These are phyloP conservation scores for Ganoderma sp. DNA, from an alignment of 1,284 basidiomycete species.

Conservation along the genomic window DNA sequence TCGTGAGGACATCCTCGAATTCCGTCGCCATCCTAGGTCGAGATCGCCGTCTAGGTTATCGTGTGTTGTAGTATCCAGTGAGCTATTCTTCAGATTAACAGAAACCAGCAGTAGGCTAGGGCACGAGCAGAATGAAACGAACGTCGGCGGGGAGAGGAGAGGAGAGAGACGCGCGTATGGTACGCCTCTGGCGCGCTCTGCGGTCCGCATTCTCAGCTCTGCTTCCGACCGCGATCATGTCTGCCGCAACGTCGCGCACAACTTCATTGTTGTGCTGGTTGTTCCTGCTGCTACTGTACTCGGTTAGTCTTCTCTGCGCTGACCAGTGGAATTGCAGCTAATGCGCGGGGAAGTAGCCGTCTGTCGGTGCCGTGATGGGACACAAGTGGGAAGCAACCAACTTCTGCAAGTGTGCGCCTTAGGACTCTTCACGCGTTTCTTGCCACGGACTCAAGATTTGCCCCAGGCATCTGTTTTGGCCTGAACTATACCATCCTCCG, in stretches of 20 bases:
- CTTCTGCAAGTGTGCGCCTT: constrained; percentile 78
- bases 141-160: constrained; percentile 20
- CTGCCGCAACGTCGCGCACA: constrained; percentile 24
- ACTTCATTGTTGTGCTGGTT: constrained; percentile 30
- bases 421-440: constrained; percentile 9
- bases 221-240: constrained; percentile 29
- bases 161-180: constrained; percentile 27
- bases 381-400: constrained; percentile 83
- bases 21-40: constrained; percentile 65
- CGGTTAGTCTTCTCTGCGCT: constrained; percentile 20
- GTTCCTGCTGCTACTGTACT: constrained; percentile 28
- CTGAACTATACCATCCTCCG: constrained; percentile 88
- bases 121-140: constrained; percentile 17
- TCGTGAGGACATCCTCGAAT: constrained; percentile 89
- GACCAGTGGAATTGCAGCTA: constrained; percentile 5
- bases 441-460: neutral
- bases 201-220: constrained; percentile 12
- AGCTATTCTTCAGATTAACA: constrained; percentile 18
- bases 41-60: constrained; percentile 6
- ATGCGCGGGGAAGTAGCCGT: constrained; percentile 43
- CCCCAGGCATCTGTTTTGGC: constrained; percentile 86
- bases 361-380: constrained; percentile 53
- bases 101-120: constrained; percentile 21
- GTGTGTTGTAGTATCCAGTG: constrained; percentile 13
- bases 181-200: constrained; percentile 20